Evolutionary conservation across 345 rosid genomes (phyloP).

Genomic region (Arabidopsis thaliana): TAIR10.1 NC_003075.7:12299001-12299500

Average conservation of each 20-base stretch:
- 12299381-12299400: conserved; percentile 18
- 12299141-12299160: background rate
- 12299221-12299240: background rate
- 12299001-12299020: background rate
- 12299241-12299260: too few species aligned
- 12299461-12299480: background rate
- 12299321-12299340: conserved; percentile 9
- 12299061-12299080: background rate
- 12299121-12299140: background rate
- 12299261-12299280: too few species aligned
- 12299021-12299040: background rate
- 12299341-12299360: conserved; percentile 4
- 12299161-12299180: background rate
- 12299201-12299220: background rate
- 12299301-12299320: background rate
- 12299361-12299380: background rate
- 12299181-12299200: background rate
- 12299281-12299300: background rate
- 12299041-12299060: background rate
- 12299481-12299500: background rate
- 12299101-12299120: background rate
- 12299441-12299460: background rate
- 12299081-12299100: background rate
- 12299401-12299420: background rate
- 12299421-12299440: background rate